Conservation (phyloP, 805 yeast species). For the Groenewaldozyma salmanticensis region DNA sequence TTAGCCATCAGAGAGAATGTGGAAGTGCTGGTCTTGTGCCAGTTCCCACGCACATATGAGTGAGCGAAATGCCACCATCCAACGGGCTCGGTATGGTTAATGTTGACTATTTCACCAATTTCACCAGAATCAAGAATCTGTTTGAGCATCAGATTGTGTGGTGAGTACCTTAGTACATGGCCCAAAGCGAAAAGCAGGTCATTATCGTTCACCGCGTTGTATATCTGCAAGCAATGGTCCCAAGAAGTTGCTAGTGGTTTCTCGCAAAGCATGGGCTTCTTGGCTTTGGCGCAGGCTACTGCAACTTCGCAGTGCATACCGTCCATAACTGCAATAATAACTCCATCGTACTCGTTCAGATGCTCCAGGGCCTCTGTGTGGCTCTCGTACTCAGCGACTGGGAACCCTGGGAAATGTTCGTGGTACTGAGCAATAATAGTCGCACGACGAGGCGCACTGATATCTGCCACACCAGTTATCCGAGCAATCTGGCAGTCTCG, state of each 20-base stretch:
- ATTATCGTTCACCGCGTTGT: slow-evolving; percentile 15
- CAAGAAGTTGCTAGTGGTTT: slow-evolving; percentile 20
- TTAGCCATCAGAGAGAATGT: slow-evolving; percentile 22
- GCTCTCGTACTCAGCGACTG: slow-evolving; percentile 11
- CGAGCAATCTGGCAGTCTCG: slow-evolving; percentile 11
- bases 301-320: slow-evolving; percentile 21
- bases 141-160: slow-evolving; percentile 18
- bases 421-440: slow-evolving; percentile 5
- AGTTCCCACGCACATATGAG: slow-evolving; percentile 22
- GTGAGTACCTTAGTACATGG: slow-evolving; percentile 22
- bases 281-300: slow-evolving; percentile 18
- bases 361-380: slow-evolving; percentile 17
- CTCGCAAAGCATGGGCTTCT: slow-evolving; percentile 20
- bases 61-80: slow-evolving; percentile 23
- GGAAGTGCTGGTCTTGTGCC: slow-evolving; percentile 16
- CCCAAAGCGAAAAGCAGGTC: slow-evolving; percentile 20
- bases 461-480: slow-evolving; percentile 16
- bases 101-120: slow-evolving; percentile 19
- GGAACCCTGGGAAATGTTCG: slow-evolving; percentile 1
- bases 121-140: slow-evolving; percentile 15
- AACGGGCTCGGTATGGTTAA: slow-evolving; percentile 23
- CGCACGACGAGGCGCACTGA: slow-evolving; percentile 10
- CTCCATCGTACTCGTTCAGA: slow-evolving; percentile 15
- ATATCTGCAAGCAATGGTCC: slow-evolving; percentile 18
- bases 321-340: slow-evolving; percentile 18